Evolutionary conservation across 306 rosid species (phyloP), one percentile per base, ranked within the genome.

Genomic region (Prunus armeniaca): DNA sequence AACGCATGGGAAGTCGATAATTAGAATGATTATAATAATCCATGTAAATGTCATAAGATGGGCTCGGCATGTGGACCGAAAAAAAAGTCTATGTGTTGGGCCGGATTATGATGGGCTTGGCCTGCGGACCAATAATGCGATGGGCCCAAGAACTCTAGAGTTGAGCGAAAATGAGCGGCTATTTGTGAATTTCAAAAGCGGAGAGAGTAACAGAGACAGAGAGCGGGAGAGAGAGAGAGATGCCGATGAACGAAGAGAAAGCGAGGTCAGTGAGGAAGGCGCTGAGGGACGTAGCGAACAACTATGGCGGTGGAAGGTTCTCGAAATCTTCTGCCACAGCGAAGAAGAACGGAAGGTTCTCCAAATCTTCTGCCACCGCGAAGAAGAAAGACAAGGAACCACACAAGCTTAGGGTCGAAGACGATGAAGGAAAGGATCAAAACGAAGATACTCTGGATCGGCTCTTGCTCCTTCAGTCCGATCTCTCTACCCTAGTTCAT

Each of bases 381-480:
- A 81, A 60, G 65, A 82, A 68, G 82, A 80, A 67, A 77, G 76
- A 68, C 14, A 45, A 49, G 72, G 65, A 68, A 19, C 0, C 2
- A 14, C 25, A 57, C 0, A 46, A 13, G 70, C 50, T 63, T 22
- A 75, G 43, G 76, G 67, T 52, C 65, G 76, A 61, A 4, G 80
- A 75, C 0, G 71, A 54, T 17, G 83, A 70, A 0, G 81, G 80
- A 0, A 76, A 65, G 50, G 80, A 74, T 46, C 72, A 11, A 66
- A 54, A 64, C 69, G 80, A 69, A 65, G 80, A 76, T 22, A 34
- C 79, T 20, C 84, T 88, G 56, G 91, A 84, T 79, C 88, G 75
- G 6, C 89, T 95, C 60, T 78, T 88, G 51, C 83, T 85, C 18
- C 76, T 88, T 76, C 93, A 87, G 51, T 85, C 97, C 55, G 88